Evolutionary conservation across 2,329 filamentous ascomycete species (phyloP), one percentile per base, ranked within the genome.

Genomic region (Cadophora gregata): DNA sequence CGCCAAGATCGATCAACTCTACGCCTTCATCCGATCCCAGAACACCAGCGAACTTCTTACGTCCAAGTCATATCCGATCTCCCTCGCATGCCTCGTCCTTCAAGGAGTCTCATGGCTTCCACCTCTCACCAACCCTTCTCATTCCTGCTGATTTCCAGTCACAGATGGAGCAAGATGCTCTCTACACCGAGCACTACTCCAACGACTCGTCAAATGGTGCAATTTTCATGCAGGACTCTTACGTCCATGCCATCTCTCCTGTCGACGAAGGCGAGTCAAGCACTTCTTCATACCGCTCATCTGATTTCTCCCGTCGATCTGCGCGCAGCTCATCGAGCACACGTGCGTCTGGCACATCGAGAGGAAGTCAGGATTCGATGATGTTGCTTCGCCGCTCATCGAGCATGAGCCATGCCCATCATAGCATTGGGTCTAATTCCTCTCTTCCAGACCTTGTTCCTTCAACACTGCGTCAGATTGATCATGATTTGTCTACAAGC

Each of bases 71-170:
- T 59, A 59, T 71, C 24, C 72, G 75, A 19, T 73, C 73, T 27
- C 51, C 66, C 8, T 76, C 86, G 3, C 80, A 81, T 16, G 80
- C 81, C 0, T 84, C 82, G 1, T 87, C 82, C 73, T 88, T 86
- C 75, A 84, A 83, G 71, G 87, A 89, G 74, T 83, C 83, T 0
- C 84, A 88, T 64, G 85, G 84, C 16, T 88, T 88, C 73, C 82
- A 80, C 50, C 77, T 89, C 38, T 89, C 87, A 8, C 87, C 88
- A 0, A 85, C 85, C 3, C 80, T 90, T n/a, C 80, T 90, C 59
- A 87, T 90, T 62, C 87, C 88, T 14, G 77, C 80, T 56, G 87
- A 90, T 61, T 88, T 84, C 70, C 82, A 85, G 62, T 81, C 84
- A 68, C 82, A 87, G 71, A 84, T 88, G 80, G 74, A 77, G 21